These are phyloP conservation scores for Trichoderma erinaceum DNA, from an alignment of 495 filamentous ascomycete genomes.

Conservation along the genomic window DNA sequence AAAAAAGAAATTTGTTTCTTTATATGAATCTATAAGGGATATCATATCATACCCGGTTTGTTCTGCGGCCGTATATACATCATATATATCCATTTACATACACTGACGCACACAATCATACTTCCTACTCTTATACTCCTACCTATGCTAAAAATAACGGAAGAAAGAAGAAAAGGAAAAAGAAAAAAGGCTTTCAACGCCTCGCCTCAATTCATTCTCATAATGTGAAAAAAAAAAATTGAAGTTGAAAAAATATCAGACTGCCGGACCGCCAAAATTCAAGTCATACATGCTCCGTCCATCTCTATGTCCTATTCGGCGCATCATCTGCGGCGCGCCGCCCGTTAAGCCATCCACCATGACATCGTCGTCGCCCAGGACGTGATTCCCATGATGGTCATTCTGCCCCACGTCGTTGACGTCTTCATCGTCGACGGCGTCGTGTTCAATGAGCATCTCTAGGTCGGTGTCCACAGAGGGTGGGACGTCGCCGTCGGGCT, in stretches of 20 bases:
- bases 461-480: slow-evolving; percentile 43
- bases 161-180: not conserved
- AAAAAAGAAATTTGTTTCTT: not conserved
- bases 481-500: slow-evolving; percentile 26
- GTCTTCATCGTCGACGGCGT: slow-evolving; percentile 29
- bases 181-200: not conserved
- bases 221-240: not conserved
- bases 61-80: not conserved
- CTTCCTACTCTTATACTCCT: not conserved
- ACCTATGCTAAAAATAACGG: not conserved
- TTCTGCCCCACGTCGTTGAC: slow-evolving; percentile 19
- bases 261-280: slow-evolving; percentile 20
- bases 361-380: slow-evolving; percentile 20
- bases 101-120: not conserved
- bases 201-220: not conserved
- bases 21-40: slow-evolving; percentile 6
- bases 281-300: slow-evolving; percentile 28
- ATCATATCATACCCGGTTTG: not conserved
- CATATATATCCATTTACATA: not conserved
- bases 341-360: slow-evolving; percentile 14
- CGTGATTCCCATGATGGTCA: slow-evolving; percentile 29
- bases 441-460: slow-evolving; percentile 47
- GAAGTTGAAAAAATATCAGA: not conserved
- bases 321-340: slow-evolving; percentile 7
- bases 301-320: slow-evolving; percentile 19